Evolutionary conservation across 768 basidiomycete genomes (phyloP), one percentile per base, ranked within the genome.

Genomic region (Ramaria sp.): DNA sequence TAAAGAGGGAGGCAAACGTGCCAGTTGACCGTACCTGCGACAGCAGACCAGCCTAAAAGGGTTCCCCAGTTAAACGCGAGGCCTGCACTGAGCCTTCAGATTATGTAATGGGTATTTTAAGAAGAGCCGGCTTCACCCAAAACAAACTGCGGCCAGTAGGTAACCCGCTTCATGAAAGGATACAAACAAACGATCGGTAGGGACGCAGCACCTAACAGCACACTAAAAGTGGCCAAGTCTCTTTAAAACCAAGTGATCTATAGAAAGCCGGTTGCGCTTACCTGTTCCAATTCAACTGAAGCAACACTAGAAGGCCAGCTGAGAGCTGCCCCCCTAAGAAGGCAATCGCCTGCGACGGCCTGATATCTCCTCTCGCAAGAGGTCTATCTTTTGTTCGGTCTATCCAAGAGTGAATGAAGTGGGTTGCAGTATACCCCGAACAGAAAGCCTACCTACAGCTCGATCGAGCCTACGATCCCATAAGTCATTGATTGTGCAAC

Each of bases 401-500:
- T 95, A 54, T 19, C 22, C 43, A 53, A 56, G 50, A 10, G 27
- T 27, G 27, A 27, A 27, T 27, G 27, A 27, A 27, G 27, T 2
- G 27, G 27, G 3, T 27, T 2, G 27, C 27, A 27, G 27, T 27
- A 27, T 27, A 31, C 27, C 27, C 31, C 48, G n/a, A 37, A 38
- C 17, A 10, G 17, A 31, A 22, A 47, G 13, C 81, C 57, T 65
- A 93, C 94, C 92, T 50, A 98, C 96, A 39, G 85, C 83, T 66
- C 82, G 84, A 75, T 99, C 96, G 46, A 96, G 80, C 59, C 90
- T 83, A 61, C 77, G 78, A 70, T 99, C 96, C 95, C 96, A 98
- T 83, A 99, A 84, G 67, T 99, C 96, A 68, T 99, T 99, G 63
- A 99, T 95, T 2, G 91, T 97, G 70, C 96, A 99, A 3, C 96